Evolutionary conservation across 495 filamentous ascomycete species (phyloP), one percentile per base, ranked within the genome.

Genomic region (Cladorrhinum samala): DNA sequence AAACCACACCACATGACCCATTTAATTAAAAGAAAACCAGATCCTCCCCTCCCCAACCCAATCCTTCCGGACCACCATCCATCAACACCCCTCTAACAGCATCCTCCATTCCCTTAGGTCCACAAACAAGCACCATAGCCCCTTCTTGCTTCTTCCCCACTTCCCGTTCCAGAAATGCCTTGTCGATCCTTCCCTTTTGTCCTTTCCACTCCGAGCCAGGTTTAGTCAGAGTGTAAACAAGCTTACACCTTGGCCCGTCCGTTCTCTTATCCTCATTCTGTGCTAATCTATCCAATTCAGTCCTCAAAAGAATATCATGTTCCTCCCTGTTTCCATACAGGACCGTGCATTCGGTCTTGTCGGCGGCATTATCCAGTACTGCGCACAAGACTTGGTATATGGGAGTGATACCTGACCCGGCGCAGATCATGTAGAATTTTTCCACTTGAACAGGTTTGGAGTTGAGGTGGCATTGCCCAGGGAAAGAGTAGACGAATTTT

Each of bases 311-410:
- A 38, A 97, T 95, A 69, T 97, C 92, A 55, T 87, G 86, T 53
- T 88, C 80, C 23, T 77, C 66, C 43, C 89, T 68, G 61, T 96
- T 97, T 0, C 91, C 89, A 61, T 95, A 77, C 1, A 96, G 72
- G 0, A 97, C 78, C 9, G 86, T 62, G 61, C 91, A 94, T 18
- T 48, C 52, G 1, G 77, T 73, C 47, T 53, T 41, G 25, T 73
- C 74, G 25, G 56, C 59, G 2, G 54, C 50, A 57, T 88, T 77
- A 23, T 50, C 33, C 20, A 72, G 80, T 1, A 93, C 81, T 3
- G 89, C 88, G 24, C 89, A 74, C 33, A 96, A 74, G 1, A 96
- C 89, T 56, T 95, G 88, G 71, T 85, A 95, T 50, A 96, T 87
- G 1, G 92, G 92, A 38, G 92, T 97, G 60, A 97, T 88, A 2